Evolutionary conservation across 345 rosid genomes (phyloP), one percentile per base, ranked within the genome.

Genomic region (Brassica cretica): DNA sequence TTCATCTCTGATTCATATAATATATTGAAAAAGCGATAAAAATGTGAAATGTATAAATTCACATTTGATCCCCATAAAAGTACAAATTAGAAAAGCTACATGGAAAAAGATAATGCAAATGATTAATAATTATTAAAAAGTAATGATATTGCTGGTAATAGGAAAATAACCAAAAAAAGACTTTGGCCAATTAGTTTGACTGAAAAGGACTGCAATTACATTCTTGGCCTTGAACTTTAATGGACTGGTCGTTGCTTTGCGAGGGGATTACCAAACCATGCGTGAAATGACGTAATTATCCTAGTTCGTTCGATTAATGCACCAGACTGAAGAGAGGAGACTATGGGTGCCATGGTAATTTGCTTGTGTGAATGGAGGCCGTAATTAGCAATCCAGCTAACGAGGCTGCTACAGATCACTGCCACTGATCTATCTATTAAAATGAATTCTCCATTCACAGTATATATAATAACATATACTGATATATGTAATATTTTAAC

Each of bases 391-490:
- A 53, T 44, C 61, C 70, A 73, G 58, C 59, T 67, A 67, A 53
- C 77, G 64, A 66, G 73, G 74, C 74, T 73, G 80, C 80, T 72
- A 71, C 72, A 72, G 77, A 41, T 64, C 76, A 73, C 49, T 60
- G 73, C 37, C 78, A 69, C 78, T 79, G 62, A 66, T 69, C 66
- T 60, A 27, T 24, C 18, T 27, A 55, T 14, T 46, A 37, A 55
- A 8, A 79, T 62, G n/a, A 79, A 68, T 68, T 61, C 46, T 73
- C 33, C 32, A 58, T 65, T 65, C 67, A 35, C 41, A 35, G 41
- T 35, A 8, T 35, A 35, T 35, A 35, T 32, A 32, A 32, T 32
- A 12, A 12, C 5, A 39, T 39, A 39, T 37, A 8, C 9, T 37
- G 2, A 37, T 37, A 14, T n/a, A 14, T 14, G 56, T 5, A 39